Evolutionary conservation across 768 basidiomycete species (phyloP), one percentile per base, ranked within the genome.

Genomic region (Boletus rubroflammeus): DNA sequence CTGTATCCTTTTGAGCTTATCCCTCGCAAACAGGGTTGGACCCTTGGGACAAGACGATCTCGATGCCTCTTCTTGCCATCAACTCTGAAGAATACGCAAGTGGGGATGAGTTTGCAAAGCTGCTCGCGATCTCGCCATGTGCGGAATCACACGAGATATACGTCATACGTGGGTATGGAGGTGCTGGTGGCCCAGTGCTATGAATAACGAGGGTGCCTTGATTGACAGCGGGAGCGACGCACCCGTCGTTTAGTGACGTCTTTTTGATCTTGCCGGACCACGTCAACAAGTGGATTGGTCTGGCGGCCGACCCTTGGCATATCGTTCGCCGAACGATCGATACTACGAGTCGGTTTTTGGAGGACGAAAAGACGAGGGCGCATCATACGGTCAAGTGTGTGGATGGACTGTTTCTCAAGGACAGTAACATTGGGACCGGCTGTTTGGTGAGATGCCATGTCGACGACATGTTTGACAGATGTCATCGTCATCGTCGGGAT

Each of bases 31-130:
- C 29, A 69, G 73, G 70, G 9, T 50, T 70, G 19, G 56, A 58
- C 9, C 66, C 70, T 13, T 67, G 67, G 65, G 57, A 46, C n/a
- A 60, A 54, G 38, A 46, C 48, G 17, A 58, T 67, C 11, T 62
- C 65, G 36, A 64, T 65, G 13, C 75, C 74, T 0, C 58, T 74
- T 10, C 67, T 77, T n/a, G 71, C 73, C 11, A 64, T 78, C 63
- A 75, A 76, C 56, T 74, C 73, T 3, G 70, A 74, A 21, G 76
- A 76, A 35, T 76, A 75, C 58, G 70, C 72, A 2, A 60, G 66
- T 8, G 73, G 73, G 58, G 53, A 54, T 3, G 68, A 78, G 50
- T 77, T 73, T 56, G 26, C 50, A 8, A 64, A 69, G 28, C 60
- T 78, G 36, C 54, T 68, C 10, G 54, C 65, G 28, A 65, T 75